Evolutionary conservation across 768 basidiomycete species (phyloP).

Genomic region (Russula griseocarnosa): DNA sequence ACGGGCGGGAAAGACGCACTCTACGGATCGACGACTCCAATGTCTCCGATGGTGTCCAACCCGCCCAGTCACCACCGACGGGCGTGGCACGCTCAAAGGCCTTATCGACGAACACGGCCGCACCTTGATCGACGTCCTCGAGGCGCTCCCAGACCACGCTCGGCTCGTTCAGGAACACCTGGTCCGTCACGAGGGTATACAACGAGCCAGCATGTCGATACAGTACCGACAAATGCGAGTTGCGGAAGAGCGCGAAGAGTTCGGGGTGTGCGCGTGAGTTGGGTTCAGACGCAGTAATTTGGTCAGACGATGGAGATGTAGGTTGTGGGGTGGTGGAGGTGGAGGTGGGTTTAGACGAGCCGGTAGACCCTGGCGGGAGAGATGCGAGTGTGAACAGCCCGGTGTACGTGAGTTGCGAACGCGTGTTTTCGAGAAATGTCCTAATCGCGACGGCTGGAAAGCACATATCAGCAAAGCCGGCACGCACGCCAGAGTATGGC

Average conservation of each 20-base stretch:
- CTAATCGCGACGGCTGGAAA: constrained; percentile 60
- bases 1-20: constrained; percentile 46
- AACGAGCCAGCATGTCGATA: constrained; percentile 59
- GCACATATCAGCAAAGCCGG: not conserved
- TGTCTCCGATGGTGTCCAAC: constrained; percentile 54
- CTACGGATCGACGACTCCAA: constrained; percentile 46
- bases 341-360: not conserved
- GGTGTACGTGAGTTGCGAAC: constrained; percentile 83
- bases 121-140: constrained; percentile 81
- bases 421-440: constrained; percentile 62
- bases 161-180: constrained; percentile 70
- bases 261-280: constrained; percentile 34
- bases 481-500: too few species aligned
- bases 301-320: constrained; percentile 27
- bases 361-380: not conserved
- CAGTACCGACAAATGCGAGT: constrained; percentile 83
- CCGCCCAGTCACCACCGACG: constrained; percentile 77
- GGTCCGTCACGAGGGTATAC: constrained; percentile 83
- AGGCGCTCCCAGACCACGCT: constrained; percentile 88
- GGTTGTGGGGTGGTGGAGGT: not conserved
- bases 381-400: constrained; percentile 75
- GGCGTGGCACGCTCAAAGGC: constrained; percentile 61
- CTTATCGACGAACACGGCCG: constrained; percentile 73
- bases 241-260: constrained; percentile 87
- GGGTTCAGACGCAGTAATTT: constrained; percentile 28